Evolutionary conservation across 2,329 filamentous ascomycete species (phyloP), one percentile per base, ranked within the genome.

Genomic region (Beauveria sp.): DNA sequence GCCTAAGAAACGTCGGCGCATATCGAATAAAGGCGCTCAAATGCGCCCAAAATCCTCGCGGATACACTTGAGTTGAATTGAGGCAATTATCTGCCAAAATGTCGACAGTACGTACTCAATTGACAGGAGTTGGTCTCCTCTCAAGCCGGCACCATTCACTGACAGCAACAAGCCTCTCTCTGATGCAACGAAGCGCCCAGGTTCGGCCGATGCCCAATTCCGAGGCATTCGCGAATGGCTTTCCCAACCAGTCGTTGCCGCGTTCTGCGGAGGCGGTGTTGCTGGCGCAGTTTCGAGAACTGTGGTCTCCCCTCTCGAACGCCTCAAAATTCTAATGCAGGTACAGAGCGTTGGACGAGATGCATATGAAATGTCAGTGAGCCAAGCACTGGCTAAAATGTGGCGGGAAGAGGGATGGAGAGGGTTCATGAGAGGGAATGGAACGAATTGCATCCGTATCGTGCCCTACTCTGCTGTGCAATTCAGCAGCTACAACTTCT

Each of bases 401-500:
- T 96, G 93, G 88, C 87, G 82, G 68, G 95, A 99, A 73, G 95
- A 99, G 76, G 95, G 95, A 60, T 98, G 93, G 91, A 87, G 87
- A 74, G 95, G 95, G 0, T 96, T 98, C 76, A 96, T 99, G 93
- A 87, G 92, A 67, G 95, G 95, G 58, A 99, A 99, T 73, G 95
- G 95, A 65, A 97, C 93, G 64, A 99, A 99, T 75, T 99, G 95
- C 80, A 91, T 99, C 69, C 90, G 95, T 65, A 99, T 99, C 67
- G 91, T 99, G 58, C 95, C 95, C 5, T 99, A 99, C 75, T 98
- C 93, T 55, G 95, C 95, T 12, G 95, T 98, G 46, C 95, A 99
- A 72, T 99, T 99, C 75, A 93, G 93, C 68, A 96, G 92, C 72
- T 99, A 98, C 79, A 98, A 96, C 73, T 86, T 98, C 67, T 99